Base-by-base conservation (phyloP, 192 early-diverging fungal genomes). In the Coemansia sp. region DNA sequence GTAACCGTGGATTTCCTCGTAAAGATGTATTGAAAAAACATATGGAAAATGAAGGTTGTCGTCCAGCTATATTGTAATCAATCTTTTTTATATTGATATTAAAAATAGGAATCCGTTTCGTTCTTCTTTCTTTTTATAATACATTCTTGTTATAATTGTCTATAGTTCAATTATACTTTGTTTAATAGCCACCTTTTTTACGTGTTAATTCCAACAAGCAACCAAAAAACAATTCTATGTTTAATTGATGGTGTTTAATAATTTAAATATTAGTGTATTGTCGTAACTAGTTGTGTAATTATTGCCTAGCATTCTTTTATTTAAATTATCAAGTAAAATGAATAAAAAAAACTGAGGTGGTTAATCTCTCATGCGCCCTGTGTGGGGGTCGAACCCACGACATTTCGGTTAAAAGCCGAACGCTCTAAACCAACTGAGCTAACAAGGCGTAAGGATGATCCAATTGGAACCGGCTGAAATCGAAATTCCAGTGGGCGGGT, bases 11-110 rank as follows among this genome's bases (percentile, higher is more conserved):
- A 7, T 83, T 80, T 37, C 61, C 61, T 14, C 64, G 77, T 19
- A 74, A 72, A 26, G 81, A 83, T 41, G 67, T 61, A 4, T 50
- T 83, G 33, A 58, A 60, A 17, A 62, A 46, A 17, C 71, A 74
- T 17, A 28, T 50, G 14, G 65, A 74, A 28, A 45, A 41, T 5
- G 63, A 72, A 17, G 11, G 34, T 17, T 47, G 46, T 19, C 34
- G 46, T 47, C 32, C 28, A 5, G 18, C 46, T 4, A 9, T 47
- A 17, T 47, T n/a, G n/a, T 13, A 13, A 11, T 32, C n/a, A 39
- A 53, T 53, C 8, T 25, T 27, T 18, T 30, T 19, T 13, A 33
- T 33, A 33, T 13, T 13, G 13, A 7, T 33, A 9, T 7, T 33
- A 33, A 9, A 33, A 33, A 33, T 9, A 33, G 13, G 32, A 7